Evolutionary conservation across 23 red algal genomes (phyloP).

Genomic region (Gracilaria gracilis): DNA sequence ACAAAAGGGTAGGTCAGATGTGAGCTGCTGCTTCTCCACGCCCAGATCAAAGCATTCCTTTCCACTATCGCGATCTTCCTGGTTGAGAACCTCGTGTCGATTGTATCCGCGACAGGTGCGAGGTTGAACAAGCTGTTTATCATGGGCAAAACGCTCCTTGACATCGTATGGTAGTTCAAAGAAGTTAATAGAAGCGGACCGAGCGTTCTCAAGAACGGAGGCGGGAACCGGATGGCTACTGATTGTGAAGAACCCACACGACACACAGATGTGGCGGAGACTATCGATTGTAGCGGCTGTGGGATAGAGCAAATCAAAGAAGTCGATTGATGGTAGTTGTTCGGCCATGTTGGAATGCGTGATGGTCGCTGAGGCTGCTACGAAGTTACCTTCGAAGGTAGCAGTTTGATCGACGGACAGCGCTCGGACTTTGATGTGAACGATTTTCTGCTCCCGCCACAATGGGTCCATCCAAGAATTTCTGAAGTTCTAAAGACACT

Average conservation of each 20-base stretch:
- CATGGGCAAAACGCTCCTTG: conserved; percentile 6
- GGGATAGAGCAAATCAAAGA: no score
- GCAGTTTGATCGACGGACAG: no score
- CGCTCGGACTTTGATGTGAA: no score
- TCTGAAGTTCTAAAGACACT: no score
- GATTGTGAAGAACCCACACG: conserved; percentile 21
- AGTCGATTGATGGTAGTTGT: no score
- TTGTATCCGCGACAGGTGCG: conserved; percentile 8
- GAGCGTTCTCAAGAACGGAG: background rate
- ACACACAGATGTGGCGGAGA: background rate
- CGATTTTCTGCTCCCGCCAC: no score
- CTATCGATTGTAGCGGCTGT: background rate
- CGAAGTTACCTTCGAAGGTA: no score
- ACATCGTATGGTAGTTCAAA: background rate
- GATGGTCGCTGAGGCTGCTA: no score
- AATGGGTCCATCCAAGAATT: no score
- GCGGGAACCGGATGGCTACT: background rate
- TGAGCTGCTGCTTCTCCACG: background rate
- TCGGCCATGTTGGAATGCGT: no score
- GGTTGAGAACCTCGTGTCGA: background rate
- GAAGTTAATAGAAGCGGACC: background rate
- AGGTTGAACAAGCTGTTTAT: background rate
- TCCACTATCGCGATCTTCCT: background rate
- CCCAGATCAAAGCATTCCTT: conserved; percentile 35
- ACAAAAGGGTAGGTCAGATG: background rate